Evolutionary conservation across 768 basidiomycete species (phyloP).

Genomic region (Naganishia antarctica): DNA sequence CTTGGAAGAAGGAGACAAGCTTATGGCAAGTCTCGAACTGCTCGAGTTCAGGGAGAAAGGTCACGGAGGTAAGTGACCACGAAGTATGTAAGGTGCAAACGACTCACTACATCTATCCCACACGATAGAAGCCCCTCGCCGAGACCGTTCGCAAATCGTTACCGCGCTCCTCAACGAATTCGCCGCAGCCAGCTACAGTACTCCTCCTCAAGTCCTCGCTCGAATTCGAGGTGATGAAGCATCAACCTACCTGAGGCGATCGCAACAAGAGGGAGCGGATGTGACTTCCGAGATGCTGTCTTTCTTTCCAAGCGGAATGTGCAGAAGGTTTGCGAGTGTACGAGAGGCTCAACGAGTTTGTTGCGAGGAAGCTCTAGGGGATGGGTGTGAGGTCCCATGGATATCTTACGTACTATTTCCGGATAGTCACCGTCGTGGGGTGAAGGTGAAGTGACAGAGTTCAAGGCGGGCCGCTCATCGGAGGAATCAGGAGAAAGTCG

Average conservation of each 20-base stretch:
- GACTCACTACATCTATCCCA: no score
- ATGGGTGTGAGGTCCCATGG: no score
- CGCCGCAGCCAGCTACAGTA: neutral
- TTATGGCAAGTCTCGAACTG: no score
- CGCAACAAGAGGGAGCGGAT: neutral
- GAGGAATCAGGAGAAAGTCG: no score
- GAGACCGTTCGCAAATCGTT: neutral
- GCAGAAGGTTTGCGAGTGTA: neutral
- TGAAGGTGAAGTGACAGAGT: no score
- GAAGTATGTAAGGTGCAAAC: no score
- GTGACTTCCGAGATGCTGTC: neutral
- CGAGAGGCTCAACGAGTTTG: neutral
- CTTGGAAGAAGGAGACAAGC: no score
- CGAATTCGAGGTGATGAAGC: neutral
- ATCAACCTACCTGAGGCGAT: neutral
- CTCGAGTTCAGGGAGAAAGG: no score
- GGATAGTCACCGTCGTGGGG: no score
- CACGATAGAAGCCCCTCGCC: neutral
- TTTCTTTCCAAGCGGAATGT: neutral
- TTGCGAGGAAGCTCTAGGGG: neutral
- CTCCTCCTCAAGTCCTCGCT: neutral
- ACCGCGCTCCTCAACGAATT: neutral
- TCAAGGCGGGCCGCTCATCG: no score
- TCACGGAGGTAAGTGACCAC: no score
- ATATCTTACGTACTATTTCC: no score